Evolutionary conservation across 805 yeast species (phyloP).

Genomic region (Nakazawaea wickerhamii): DNA sequence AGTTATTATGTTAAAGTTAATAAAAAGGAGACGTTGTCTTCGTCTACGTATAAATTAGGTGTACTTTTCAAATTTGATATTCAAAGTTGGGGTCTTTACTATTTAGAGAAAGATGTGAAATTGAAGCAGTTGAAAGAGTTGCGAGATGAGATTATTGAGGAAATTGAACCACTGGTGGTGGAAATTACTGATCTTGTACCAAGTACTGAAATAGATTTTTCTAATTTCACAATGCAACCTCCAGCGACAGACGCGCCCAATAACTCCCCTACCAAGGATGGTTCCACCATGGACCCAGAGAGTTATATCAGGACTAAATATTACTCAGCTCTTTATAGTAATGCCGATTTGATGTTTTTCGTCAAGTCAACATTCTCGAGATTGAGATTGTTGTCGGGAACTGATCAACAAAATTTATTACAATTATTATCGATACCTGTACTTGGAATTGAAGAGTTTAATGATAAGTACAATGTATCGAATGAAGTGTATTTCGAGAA

Average conservation of each 20-base stretch:
- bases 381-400: constrained; percentile 5
- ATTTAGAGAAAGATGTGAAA: constrained; percentile 7
- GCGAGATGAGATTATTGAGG: constrained; percentile 5
- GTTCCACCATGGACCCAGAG: constrained; percentile 1
- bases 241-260: background rate
- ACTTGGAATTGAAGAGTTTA: constrained; percentile 8
- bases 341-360: constrained; percentile 13
- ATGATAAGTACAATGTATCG: constrained; percentile 1
- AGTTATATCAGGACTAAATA: constrained; percentile 9
- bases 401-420: background rate
- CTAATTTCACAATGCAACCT: constrained; percentile 9
- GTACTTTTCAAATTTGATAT: constrained; percentile 3
- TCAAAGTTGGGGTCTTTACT: constrained; percentile 6
- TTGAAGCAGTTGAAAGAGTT: constrained; percentile 6
- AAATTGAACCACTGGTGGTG: background rate
- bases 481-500: background rate
- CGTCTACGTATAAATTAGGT: constrained; percentile 6
- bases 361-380: constrained; percentile 12
- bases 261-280: constrained; percentile 1
- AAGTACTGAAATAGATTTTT: constrained; percentile 1
- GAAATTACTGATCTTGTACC: background rate
- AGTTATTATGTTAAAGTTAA: constrained; percentile 12
- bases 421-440: background rate
- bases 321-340: constrained; percentile 8
- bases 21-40: background rate